Evolutionary conservation across 495 filamentous ascomycete species (phyloP), one percentile per base, ranked within the genome.

Genomic region (Podospora appendiculata): DNA sequence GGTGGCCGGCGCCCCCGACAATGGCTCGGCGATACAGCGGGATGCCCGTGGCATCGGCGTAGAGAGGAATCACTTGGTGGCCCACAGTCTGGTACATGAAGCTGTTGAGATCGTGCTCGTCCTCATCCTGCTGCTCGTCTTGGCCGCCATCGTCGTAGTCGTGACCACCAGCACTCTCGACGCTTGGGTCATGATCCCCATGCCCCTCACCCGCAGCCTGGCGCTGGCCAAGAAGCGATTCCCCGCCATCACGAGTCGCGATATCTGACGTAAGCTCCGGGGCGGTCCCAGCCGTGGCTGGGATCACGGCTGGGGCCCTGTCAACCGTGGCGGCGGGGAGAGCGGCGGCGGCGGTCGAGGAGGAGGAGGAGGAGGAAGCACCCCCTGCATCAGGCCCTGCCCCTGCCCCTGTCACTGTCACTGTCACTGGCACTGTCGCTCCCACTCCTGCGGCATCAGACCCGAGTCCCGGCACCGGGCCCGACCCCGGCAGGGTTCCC

Each of bases 81-180:
- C 93, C 93, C 47, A 94, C 87, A 1, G 94, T 97, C 73, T 98
- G 93, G 77, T 96, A 98, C 93, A 98, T 97, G 82, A 89, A 96
- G 76, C 89, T 95, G 70, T 98, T 86, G 57, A 93, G 78, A 68
- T 94, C 90, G 5, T 83, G 73, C 52, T 82, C 78, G 44, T 74
- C 74, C 32, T 67, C 59, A 41, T 57, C 63, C 17, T 56, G 50
- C 7, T 33, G 10, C 10, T 13, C 38, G 38, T 8, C 25, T 5
- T 14, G 25, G 9, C 4, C 17, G 25, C 19, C 19, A 14, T 9
- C 38, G 8, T 13, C 39, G 39, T 39, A 13, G 25, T 13, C 25
- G 4, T 45, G n/a, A 5, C 2, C 25, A 5, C 25, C 25, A 25
- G 25, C 25, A n/a, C n/a, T n/a, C 25, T 25, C 25, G 5, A 25